Base-by-base conservation (phyloP, 2,329 filamentous ascomycete genomes). In the Curvularia lunata region DNA sequence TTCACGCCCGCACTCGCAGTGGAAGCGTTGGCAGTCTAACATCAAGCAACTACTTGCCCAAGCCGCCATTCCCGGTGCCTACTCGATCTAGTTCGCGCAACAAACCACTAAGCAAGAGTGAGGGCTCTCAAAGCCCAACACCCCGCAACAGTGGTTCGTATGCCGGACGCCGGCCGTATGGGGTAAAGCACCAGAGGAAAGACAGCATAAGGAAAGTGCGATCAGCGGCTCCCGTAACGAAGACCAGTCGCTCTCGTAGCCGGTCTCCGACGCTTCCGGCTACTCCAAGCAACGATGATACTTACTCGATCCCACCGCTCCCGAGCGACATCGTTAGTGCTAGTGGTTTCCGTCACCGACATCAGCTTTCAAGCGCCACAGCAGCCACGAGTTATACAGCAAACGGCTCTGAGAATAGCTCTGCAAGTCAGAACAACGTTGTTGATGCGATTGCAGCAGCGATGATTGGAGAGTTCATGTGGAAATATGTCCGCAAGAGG, bases 381-480 rank as follows among this genome's bases (percentile, higher is more conserved):
- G 79, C 83, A 9, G 86, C 81, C 61, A 88, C 86, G 1, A 79
- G 79, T 1, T 83, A 83, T 61, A 88, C 86, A 1, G 81, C 80
- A 28, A 81, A 79, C 57, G 82, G 82, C 40, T 88, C 85, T 4
- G 80, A 83, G 53, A 83, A 81, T 41, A 87, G 83, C 65, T 80
- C 82, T 10, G 83, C 86, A 28, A 88, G 92, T 65, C 86, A 88
- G 42, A 89, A 89, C 0, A 90, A 88, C 43, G 91, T 98, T 13
- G 94, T 99, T 5, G 95, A 98, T 79, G 92, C 95, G 3, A 98
- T 99, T 76, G 93, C 95, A 1, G 93, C 96, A 73, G 96, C 94
- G 0, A 99, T 99, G 95, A 92, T 99, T 28, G 95, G 95, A 37
- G 95, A 98, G 71, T 95, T 91, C 90, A 94, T 96, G 91, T 93